Base-by-base conservation (phyloP, 1,139 yeast genomes). In the Debaryomyces sp. region DNA sequence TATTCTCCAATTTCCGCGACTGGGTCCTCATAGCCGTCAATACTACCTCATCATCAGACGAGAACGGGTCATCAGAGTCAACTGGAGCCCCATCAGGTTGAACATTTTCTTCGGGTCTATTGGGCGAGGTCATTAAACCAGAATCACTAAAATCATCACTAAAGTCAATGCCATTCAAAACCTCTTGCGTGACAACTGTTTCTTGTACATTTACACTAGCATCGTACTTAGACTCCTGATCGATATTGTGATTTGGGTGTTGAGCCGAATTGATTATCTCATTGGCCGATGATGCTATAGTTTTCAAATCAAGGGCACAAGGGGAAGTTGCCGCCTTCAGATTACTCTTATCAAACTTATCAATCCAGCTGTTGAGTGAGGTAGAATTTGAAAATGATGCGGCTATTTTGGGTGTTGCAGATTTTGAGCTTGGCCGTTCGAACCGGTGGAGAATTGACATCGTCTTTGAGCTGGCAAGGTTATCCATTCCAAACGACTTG, bases 361-460 rank as follows among this genome's bases (percentile, higher is more conserved):
- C 64, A 6, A 72, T 66, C 77, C 77, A 72, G 8, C 57, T 57
- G 43, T 62, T 67, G 23, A 66, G 56, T 2, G 63, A 54, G 3
- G 46, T 41, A 29, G 32, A 38, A 8, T 32, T 37, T 2, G 46
- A n/a, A 8, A 43, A 41, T 5, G 52, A 49, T 27, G 43, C 26
- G 46, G 46, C 42, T 41, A 17, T 43, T 44, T 40, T 44, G n/a
- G 44, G 24, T 26, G 45, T 35, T 9, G 12, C 43, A 21, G 35
- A 22, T n/a, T 22, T 23, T 13, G 43, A 41, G 7, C 21, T 38
- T 38, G 46, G 39, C 15, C 27, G 39, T 36, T 23, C 45, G 24
- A 40, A 32, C 21, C 27, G 27, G 6, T 29, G 44, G 10, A 33
- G 38, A 44, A 49, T 43, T 44, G 45, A 40, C 15, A 22, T 40